phyloP scores from a whole-genome alignment of 768 basidiomycete genomes.

The Naganishia vaughanmartiniae region DNA sequence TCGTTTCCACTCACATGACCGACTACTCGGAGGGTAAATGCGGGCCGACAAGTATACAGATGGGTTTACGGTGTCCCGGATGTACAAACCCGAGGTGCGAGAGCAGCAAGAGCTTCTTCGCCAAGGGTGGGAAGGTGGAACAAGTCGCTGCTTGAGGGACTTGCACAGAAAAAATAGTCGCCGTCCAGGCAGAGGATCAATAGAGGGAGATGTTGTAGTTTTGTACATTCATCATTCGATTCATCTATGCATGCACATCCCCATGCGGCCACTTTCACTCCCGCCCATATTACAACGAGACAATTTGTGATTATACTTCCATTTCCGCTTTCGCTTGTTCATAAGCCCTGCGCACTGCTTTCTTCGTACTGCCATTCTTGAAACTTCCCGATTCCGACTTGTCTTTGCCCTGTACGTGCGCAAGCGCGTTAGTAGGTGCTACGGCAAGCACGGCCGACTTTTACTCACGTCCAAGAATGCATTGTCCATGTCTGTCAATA shows the following conservation, averaged over 20 bases:
- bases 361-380: constrained; percentile 59
- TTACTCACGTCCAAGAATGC: constrained; percentile 60
- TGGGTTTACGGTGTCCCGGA: constrained; percentile 85
- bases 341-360: constrained; percentile 64
- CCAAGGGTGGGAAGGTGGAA: constrained; percentile 61
- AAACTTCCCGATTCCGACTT: constrained; percentile 60
- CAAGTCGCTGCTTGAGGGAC: neutral
- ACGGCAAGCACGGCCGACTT: neutral
- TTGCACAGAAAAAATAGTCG: neutral
- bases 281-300: constrained; percentile 10
- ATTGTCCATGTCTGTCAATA: constrained; percentile 62
- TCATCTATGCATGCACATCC: neutral
- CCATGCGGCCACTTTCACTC: neutral
- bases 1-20: constrained; percentile 73
- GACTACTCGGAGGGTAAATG: constrained; percentile 60
- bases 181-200: neutral
- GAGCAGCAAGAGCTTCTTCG: constrained; percentile 85
- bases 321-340: constrained; percentile 19
- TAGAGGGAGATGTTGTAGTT: neutral
- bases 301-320: neutral
- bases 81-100: constrained; percentile 86
- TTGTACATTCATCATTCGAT: neutral
- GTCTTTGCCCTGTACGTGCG: constrained; percentile 41
- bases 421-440: neutral
- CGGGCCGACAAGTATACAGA: constrained; percentile 71